Percentiles rank a stretch among this genome's conserved stretches.
phyloP scores from a whole-genome alignment of 352 stramenopile genomes.

The Pythium sp. region DNA sequence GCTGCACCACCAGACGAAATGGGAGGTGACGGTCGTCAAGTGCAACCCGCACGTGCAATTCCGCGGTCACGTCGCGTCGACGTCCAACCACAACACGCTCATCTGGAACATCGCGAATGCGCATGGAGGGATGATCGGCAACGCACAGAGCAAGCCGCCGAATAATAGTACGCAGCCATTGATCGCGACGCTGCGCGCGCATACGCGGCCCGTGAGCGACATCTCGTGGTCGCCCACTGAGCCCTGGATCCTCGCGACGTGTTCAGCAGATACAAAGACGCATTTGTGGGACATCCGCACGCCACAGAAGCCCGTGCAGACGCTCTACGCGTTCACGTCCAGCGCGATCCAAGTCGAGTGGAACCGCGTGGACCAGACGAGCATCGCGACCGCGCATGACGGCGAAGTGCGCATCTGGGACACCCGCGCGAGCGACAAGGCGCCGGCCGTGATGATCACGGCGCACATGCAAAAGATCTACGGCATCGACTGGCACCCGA shows the following conservation, averaged over 20 bases:
- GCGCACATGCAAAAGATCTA: conserved; percentile 87
- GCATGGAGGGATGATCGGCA: conserved; percentile 16
- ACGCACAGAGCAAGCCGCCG: conserved; percentile 13
- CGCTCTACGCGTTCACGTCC: conserved; percentile 60
- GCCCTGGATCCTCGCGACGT: conserved; percentile 73
- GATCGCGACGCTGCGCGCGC: conserved; percentile 66
- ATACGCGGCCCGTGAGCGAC: conserved; percentile 75
- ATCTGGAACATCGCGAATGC: conserved; percentile 66
- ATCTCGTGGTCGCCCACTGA: conserved; percentile 73
- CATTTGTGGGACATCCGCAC: conserved; percentile 81
- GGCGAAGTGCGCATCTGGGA: conserved; percentile 81
- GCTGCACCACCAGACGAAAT: conserved; percentile 79
- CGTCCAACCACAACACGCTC: conserved; percentile 79
- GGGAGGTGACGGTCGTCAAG: conserved; percentile 75
- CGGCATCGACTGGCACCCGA: conserved; percentile 77
- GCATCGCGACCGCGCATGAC: conserved; percentile 76
- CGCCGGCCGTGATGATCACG: conserved; percentile 57
- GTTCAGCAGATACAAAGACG: conserved; percentile 75
- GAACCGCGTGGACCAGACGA: conserved; percentile 67
- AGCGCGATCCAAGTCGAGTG: conserved; percentile 75
- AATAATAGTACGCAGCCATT: conserved; percentile 37
- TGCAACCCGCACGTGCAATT: conserved; percentile 74
- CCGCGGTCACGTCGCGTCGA: conserved; percentile 67
- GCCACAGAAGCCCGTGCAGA: conserved; percentile 66
- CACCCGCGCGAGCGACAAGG: conserved; percentile 49